Evolutionary conservation across 176 grass and related monocot genomes (phyloP), one percentile per base, ranked within the genome.

Genomic region (Juncus effusus): DNA sequence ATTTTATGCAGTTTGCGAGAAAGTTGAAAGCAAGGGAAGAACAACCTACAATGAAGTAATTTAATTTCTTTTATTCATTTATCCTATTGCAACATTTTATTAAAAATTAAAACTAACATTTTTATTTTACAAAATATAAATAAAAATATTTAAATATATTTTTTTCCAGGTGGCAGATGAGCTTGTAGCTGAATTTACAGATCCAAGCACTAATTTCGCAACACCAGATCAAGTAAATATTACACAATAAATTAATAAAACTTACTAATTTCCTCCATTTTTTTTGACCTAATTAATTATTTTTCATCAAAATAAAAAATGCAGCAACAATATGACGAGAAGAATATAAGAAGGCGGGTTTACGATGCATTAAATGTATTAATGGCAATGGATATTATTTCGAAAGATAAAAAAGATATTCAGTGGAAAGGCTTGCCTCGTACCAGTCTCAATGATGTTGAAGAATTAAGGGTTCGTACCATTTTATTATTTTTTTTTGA

Each of bases 341-440:
- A 99, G 78, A 99, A 99, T 78, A 99, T 99, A 80, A 68, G 94
- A 37, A 74, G 94, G 69, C 89, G 89, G 82, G 94, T 99, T 67
- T 99, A 99, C 73, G 88, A 99, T 82, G 94, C 88, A 4, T 47
- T 99, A 45, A 99, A 99, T 58, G 94, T 99, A 59, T 78, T 99
- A 37, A 99, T 99, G 95, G 95, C 95, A 16, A 90, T 99, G 89
- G 95, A 93, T 60, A 99, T 99, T 84, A 90, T 99, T 67, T 94
- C 89, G 60, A 99, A 99, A 84, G 95, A 99, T 80, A 99, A 99
- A 79, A 99, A 99, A 62, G 95, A 99, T 73, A 94, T 99, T 80
- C 95, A 93, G 37, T 99, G 95, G 95, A 99, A 82, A 71, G 95
- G 95, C n/a, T 90, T 99, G 76, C 95, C 95, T 60, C 76, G 79